Evolutionary conservation across 108 stramenopile species (phyloP).

Genomic region (Fragilaria crotonensis): DNA sequence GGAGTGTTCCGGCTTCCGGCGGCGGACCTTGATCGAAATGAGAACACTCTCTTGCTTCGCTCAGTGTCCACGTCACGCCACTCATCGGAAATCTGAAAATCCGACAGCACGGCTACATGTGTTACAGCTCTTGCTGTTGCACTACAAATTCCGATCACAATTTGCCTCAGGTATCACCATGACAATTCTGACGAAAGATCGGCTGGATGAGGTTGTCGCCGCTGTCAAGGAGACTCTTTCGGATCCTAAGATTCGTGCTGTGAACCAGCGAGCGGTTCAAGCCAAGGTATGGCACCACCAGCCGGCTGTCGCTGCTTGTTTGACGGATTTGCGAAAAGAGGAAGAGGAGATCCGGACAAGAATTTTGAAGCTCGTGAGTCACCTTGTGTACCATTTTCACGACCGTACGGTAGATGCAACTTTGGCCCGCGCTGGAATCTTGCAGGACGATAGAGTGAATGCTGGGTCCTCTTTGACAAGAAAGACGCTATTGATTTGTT

Average conservation of each 20-base stretch:
- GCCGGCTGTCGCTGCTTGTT: constrained; percentile 7
- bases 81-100: no score
- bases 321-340: constrained; percentile 11
- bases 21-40: no score
- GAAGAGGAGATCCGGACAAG: constrained; percentile 12
- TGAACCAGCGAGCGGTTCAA: constrained; percentile 20
- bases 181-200: background rate
- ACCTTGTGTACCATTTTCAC: constrained; percentile 16
- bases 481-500: constrained; percentile 17
- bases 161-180: no score
- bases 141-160: no score
- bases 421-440: constrained; percentile 18
- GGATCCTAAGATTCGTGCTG: constrained; percentile 1
- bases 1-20: no score
- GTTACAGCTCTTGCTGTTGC: no score
- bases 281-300: constrained; percentile 17
- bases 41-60: no score
- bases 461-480: constrained; percentile 15
- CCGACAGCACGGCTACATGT: no score
- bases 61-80: no score
- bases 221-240: constrained; percentile 9
- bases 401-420: constrained; percentile 10
- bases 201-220: constrained; percentile 16
- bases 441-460: constrained; percentile 14
- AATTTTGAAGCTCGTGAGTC: constrained; percentile 1